A percentile compares a stretch with the other conserved stretches of the same genome.
These are phyloP conservation scores for Daldinia sp. DNA, from an alignment of 2,329 filamentous ascomycete species.

Conservation along the genomic window DNA sequence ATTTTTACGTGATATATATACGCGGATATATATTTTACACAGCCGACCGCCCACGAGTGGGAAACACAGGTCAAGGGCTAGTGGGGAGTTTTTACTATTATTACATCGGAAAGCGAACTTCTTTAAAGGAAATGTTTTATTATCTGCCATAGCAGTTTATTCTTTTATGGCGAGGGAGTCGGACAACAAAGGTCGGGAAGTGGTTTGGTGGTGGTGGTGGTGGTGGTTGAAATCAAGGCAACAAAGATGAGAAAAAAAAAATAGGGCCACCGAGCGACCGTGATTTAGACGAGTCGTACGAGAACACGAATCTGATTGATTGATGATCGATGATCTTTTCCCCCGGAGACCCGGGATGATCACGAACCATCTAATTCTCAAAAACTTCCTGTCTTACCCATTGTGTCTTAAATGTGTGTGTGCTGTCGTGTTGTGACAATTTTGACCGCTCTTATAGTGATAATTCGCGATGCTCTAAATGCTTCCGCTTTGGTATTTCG, in stretches of 20 bases:
- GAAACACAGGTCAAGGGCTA: constrained; percentile 3
- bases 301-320: constrained; percentile 36
- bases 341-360: constrained; percentile 27
- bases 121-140: constrained; percentile 3
- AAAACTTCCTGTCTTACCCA: not conserved
- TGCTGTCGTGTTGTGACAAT: not conserved
- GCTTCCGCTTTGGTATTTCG: not conserved
- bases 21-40: not conserved
- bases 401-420: not conserved
- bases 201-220: not conserved
- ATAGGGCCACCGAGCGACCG: constrained; percentile 15
- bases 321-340: constrained; percentile 13
- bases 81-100: constrained; percentile 14
- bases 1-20: not conserved
- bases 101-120: constrained; percentile 12
- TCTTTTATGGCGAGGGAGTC: not conserved
- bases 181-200: constrained; percentile 6
- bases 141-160: not conserved
- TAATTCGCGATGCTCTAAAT: not conserved
- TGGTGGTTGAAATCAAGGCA: constrained; percentile 10
- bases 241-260: constrained; percentile 5
- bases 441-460: constrained; percentile 7
- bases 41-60: constrained; percentile 8
- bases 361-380: constrained; percentile 10
- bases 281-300: constrained; percentile 32